Evolutionary conservation across 768 basidiomycete genomes (phyloP).

Genomic region (Leccinum subgranulosum): DNA sequence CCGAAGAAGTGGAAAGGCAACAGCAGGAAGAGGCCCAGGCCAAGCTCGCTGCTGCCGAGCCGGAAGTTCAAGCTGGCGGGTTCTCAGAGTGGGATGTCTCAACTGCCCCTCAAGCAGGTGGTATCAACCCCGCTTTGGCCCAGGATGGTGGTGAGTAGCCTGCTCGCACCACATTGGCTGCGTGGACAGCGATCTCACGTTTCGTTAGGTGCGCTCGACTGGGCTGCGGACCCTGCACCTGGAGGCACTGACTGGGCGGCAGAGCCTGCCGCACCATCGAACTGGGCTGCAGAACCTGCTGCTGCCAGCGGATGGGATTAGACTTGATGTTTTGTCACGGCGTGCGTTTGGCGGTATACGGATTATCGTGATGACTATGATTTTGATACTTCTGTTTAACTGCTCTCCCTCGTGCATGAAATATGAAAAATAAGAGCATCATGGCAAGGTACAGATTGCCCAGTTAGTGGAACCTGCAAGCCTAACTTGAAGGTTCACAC

Average conservation of each 20-base stretch:
- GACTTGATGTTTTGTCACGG: background rate
- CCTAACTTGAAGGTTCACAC: background rate
- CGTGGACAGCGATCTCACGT: slow-evolving; percentile 1
- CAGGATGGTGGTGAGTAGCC: slow-evolving; percentile 48
- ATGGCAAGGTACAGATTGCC: background rate
- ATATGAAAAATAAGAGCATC: slow-evolving; percentile 15
- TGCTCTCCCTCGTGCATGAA: slow-evolving; percentile 15
- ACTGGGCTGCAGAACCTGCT: slow-evolving; percentile 35
- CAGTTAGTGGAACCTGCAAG: background rate
- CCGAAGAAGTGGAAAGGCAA: slow-evolving; percentile 98
- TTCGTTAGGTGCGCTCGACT: slow-evolving; percentile 68
- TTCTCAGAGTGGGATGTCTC: slow-evolving; percentile 72
- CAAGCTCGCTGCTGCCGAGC: slow-evolving; percentile 62
- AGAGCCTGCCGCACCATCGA: slow-evolving; percentile 47
- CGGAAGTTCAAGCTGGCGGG: slow-evolving; percentile 49
- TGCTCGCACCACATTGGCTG: background rate
- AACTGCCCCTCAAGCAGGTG: slow-evolving; percentile 63
- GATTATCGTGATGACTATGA: slow-evolving; percentile 20
- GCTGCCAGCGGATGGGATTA: slow-evolving; percentile 31
- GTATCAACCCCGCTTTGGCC: slow-evolving; percentile 74
- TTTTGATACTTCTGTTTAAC: slow-evolving; percentile 14
- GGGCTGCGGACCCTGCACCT: slow-evolving; percentile 65
- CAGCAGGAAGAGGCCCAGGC: slow-evolving; percentile 90
- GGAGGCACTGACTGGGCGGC: slow-evolving; percentile 81
- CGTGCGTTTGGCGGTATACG: slow-evolving; percentile 7